Evolutionary conservation across 2,329 filamentous ascomycete species (phyloP).

Genomic region (Talaromyces sp.): DNA sequence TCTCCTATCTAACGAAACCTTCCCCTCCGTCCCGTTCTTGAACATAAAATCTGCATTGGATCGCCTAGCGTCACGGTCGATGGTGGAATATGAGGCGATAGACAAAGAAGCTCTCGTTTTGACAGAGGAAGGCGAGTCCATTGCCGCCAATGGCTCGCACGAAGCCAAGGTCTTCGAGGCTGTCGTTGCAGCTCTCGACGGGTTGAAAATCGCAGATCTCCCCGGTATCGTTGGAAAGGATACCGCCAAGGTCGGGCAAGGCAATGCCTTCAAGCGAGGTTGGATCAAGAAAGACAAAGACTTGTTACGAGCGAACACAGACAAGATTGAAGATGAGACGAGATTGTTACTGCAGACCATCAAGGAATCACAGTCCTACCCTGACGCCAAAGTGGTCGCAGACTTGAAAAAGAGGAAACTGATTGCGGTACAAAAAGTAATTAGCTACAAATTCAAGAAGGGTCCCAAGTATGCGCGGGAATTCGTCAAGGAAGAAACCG

Average conservation of each 20-base stretch:
- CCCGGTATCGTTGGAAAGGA: constrained; percentile 48
- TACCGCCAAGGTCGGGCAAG: constrained; percentile 69
- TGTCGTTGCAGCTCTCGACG: constrained; percentile 68
- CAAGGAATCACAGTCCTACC: constrained; percentile 64
- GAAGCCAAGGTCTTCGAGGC: constrained; percentile 80
- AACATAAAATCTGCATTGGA: constrained; percentile 85
- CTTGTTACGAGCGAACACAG: constrained; percentile 54
- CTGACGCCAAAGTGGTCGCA: constrained; percentile 70
- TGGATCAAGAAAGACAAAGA: constrained; percentile 65
- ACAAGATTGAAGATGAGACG: constrained; percentile 77
- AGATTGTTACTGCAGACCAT: constrained; percentile 72
- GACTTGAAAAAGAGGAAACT: constrained; percentile 94
- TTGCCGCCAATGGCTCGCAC: constrained; percentile 72
- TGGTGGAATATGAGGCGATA: constrained; percentile 81
- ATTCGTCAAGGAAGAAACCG: constrained; percentile 89
- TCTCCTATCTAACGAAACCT: constrained; percentile 66
- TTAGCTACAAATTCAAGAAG: constrained; percentile 79
- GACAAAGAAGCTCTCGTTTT: constrained; percentile 74
- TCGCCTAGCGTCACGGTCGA: constrained; percentile 75
- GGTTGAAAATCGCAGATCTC: constrained; percentile 74
- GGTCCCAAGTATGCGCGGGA: constrained; percentile 84
- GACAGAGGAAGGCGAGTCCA: constrained; percentile 70
- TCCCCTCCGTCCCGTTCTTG: constrained; percentile 63
- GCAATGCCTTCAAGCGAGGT: constrained; percentile 80
- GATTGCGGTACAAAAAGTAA: constrained; percentile 75